Conservation (phyloP, 108 stramenopile genomes). For the Parietichytrium sp. region DNA sequence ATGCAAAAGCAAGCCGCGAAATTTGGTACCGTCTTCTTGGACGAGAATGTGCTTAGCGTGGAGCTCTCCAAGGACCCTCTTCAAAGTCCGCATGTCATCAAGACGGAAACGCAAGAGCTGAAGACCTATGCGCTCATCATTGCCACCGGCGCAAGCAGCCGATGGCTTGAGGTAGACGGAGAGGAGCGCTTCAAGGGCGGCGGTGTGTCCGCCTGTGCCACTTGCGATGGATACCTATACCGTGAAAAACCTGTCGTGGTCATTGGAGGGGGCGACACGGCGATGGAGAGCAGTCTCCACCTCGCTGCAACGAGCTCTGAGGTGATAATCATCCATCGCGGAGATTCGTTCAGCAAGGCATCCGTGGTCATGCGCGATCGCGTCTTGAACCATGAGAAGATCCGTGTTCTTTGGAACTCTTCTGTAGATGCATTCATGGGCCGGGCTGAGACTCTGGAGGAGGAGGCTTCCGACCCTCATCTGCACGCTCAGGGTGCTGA, state of each 20-base stretch:
- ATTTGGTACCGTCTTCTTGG: conserved; percentile 78
- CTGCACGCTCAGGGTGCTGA: conserved; percentile 44
- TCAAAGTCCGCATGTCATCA: conserved; percentile 47
- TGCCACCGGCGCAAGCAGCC: conserved; percentile 86
- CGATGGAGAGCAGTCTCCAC: conserved; percentile 92
- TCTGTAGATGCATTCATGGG: conserved; percentile 72
- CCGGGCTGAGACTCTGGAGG: conserved; percentile 51
- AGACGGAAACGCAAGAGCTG: conserved; percentile 70
- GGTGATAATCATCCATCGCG: conserved; percentile 84
- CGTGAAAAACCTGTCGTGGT: conserved; percentile 76
- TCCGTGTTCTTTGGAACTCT: conserved; percentile 78
- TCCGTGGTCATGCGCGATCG: conserved; percentile 81
- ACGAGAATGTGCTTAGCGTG: conserved; percentile 67
- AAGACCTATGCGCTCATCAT: conserved; percentile 82
- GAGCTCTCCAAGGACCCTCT: conserved; percentile 67
- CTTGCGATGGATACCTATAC: conserved; percentile 90
- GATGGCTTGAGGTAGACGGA: conserved; percentile 80
- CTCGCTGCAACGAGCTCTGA: conserved; percentile 73
- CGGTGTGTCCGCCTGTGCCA: conserved; percentile 86
- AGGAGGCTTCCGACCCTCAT: conserved; percentile 56
- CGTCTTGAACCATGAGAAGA: conserved; percentile 75
- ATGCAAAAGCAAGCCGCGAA: conserved; percentile 79
- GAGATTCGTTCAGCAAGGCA: conserved; percentile 79
- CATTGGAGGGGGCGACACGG: conserved; percentile 91
- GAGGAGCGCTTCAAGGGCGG: conserved; percentile 83